Percentiles rank a stretch among this genome's conserved stretches.
Conservation (phyloP, 768 basidiomycete genomes). For the Phylloporus rhodoxanthus region DNA sequence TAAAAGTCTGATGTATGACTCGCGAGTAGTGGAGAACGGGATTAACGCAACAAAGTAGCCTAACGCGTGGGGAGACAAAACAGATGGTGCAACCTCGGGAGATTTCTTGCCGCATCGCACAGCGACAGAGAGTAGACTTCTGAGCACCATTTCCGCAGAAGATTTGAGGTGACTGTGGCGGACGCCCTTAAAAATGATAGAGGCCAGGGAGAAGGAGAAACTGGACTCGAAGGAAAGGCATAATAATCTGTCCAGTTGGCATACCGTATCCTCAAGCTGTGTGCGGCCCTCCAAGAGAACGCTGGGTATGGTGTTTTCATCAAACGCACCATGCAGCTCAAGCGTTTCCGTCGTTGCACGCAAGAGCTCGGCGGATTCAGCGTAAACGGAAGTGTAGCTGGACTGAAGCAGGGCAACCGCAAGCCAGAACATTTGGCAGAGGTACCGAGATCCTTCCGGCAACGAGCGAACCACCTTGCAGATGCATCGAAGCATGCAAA, state of each 20-base stretch:
- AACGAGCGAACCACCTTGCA: constrained; percentile 71
- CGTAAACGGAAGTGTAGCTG: constrained; percentile 62
- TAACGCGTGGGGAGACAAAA: constrained; percentile 54
- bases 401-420: constrained; percentile 79
- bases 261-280: constrained; percentile 59
- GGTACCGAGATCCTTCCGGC: constrained; percentile 62
- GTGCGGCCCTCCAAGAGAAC: constrained; percentile 61
- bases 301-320: constrained; percentile 43
- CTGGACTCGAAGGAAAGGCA: constrained; percentile 71
- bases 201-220: constrained; percentile 78
- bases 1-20: constrained; percentile 55
- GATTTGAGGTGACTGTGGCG: constrained; percentile 61
- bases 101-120: constrained; percentile 36
- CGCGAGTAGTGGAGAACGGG: constrained; percentile 55
- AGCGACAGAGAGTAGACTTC: constrained; percentile 59
- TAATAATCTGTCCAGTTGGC: constrained; percentile 66
- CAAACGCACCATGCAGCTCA: constrained; percentile 54
- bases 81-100: constrained; percentile 38
- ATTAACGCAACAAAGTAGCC: constrained; percentile 79
- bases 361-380: constrained; percentile 65
- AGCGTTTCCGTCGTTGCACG: constrained; percentile 60
- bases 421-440: constrained; percentile 78
- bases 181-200: constrained; percentile 83
- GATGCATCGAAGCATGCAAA: constrained; percentile 87
- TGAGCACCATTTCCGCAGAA: constrained; percentile 54